Evolutionary conservation across 441 rosid genomes (phyloP).

Genomic region (Rhodomyrtus psidioides): DNA sequence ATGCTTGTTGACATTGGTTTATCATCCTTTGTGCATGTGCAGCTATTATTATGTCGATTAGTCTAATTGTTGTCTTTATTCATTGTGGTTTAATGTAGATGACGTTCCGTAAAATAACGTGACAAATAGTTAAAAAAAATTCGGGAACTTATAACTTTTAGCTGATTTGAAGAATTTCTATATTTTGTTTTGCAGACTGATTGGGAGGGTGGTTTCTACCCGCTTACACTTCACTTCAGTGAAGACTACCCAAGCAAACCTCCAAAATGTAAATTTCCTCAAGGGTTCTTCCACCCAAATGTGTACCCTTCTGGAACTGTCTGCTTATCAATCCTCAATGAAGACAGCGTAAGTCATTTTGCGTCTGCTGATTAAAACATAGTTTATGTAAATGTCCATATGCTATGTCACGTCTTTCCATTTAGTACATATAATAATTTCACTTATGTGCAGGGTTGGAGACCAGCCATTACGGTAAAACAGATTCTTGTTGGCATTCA

Average conservation of each 20-base stretch:
- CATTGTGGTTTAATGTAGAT: neutral
- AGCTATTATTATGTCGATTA: too few species aligned
- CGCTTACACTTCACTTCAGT: constrained; percentile 11
- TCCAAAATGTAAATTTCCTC: constrained; percentile 13
- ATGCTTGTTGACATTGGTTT: neutral
- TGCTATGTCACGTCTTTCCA: neutral
- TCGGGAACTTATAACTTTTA: neutral
- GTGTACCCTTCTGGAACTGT: constrained; percentile 20
- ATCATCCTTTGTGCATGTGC: neutral
- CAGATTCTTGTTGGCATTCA: constrained; percentile 19
- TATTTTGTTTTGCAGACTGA: constrained; percentile 7
- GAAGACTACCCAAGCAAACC: constrained; percentile 21
- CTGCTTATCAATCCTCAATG: constrained; percentile 16
- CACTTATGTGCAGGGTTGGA: constrained; percentile 10
- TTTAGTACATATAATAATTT: neutral
- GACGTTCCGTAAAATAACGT: neutral
- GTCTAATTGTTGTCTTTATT: neutral
- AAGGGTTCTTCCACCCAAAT: constrained; percentile 16
- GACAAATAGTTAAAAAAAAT: neutral
- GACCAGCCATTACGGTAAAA: constrained; percentile 14
- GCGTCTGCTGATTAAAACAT: neutral
- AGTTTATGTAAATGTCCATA: neutral
- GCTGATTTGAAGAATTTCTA: neutral
- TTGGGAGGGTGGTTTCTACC: constrained; percentile 18
- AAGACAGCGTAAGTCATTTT: constrained; percentile 12